Conservation (phyloP, 1,284 basidiomycete genomes). For the Phellinidium pouzarii region DNA sequence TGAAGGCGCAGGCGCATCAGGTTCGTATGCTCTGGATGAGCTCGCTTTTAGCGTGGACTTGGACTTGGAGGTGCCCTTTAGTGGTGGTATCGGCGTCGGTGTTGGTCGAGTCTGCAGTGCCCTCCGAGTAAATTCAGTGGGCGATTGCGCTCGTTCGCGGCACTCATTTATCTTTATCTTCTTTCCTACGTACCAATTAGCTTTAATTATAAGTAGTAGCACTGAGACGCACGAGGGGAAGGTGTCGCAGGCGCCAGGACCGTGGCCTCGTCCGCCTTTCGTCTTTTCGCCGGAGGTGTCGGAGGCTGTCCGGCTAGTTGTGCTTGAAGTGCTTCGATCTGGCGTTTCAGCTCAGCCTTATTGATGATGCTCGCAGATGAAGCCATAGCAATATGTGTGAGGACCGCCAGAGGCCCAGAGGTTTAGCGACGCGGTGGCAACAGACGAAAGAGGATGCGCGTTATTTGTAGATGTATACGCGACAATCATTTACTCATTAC, state of each 20-base stretch:
- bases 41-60: background rate
- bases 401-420: conserved; percentile 4
- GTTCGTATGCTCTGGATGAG: background rate
- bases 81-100: background rate
- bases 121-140: conserved; percentile 1
- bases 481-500: background rate
- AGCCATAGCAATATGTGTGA: background rate
- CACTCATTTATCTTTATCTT: conserved; percentile 20
- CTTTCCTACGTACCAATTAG: conserved; percentile 10
- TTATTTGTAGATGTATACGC: conserved; percentile 23
- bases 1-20: conserved; percentile 4
- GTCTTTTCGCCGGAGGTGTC: conserved; percentile 39
- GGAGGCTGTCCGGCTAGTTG: conserved; percentile 34
- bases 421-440: conserved; percentile 10
- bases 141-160: conserved; percentile 1
- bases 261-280: conserved; percentile 36
- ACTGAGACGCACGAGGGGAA: conserved; percentile 51
- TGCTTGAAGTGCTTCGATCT: conserved; percentile 37
- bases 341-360: conserved; percentile 30
- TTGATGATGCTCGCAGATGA: conserved; percentile 8
- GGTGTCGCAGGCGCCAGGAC: conserved; percentile 60
- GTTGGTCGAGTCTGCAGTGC: background rate
- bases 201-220: background rate
- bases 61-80: background rate
- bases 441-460: conserved; percentile 18